phyloP scores from a whole-genome alignment of 2,329 filamentous ascomycete genomes.

The Coniochaeta sp. region DNA sequence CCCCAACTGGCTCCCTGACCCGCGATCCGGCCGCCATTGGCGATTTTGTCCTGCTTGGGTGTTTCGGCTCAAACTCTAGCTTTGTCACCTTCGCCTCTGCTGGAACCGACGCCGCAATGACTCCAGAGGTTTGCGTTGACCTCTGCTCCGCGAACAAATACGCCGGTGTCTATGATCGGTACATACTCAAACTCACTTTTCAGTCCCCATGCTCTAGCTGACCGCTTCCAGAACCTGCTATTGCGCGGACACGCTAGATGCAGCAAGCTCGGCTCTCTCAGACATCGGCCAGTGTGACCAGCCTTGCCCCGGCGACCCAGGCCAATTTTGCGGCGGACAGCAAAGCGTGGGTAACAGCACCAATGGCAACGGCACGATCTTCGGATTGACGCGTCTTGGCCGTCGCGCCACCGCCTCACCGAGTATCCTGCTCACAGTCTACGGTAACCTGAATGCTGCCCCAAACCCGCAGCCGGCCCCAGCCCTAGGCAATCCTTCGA shows the following conservation, averaged over 20 bases:
- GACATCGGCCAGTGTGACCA: constrained; percentile 25
- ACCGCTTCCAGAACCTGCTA: constrained; percentile 24
- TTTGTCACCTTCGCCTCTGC: constrained; percentile 1
- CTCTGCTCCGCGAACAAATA: constrained; percentile 1
- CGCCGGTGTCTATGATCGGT: constrained; percentile 1
- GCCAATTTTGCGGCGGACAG: constrained; percentile 33
- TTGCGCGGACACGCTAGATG: constrained; percentile 33
- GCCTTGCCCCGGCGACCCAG: constrained; percentile 31
- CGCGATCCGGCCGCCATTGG: constrained; percentile 24
- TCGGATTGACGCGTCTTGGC: constrained; percentile 7
- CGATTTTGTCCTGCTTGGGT: constrained; percentile 13
- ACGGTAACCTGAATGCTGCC: constrained; percentile 24
- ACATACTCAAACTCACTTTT: not conserved
- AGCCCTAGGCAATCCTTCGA: not conserved
- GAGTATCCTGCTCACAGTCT: constrained; percentile 33
- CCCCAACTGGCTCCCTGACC: constrained; percentile 6
- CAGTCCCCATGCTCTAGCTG: not conserved
- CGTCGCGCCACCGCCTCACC: constrained; percentile 19
- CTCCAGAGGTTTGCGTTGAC: constrained; percentile 1
- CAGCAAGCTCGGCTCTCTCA: constrained; percentile 26
- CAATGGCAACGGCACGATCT: constrained; percentile 4
- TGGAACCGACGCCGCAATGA: not conserved
- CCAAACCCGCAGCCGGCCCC: constrained; percentile 19
- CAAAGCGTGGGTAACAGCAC: constrained; percentile 2
- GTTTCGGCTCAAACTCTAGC: constrained; percentile 1